These are phyloP conservation scores for Ilyonectria mors-panacis DNA, from an alignment of 2,329 filamentous ascomycete species.

Conservation along the genomic window DNA sequence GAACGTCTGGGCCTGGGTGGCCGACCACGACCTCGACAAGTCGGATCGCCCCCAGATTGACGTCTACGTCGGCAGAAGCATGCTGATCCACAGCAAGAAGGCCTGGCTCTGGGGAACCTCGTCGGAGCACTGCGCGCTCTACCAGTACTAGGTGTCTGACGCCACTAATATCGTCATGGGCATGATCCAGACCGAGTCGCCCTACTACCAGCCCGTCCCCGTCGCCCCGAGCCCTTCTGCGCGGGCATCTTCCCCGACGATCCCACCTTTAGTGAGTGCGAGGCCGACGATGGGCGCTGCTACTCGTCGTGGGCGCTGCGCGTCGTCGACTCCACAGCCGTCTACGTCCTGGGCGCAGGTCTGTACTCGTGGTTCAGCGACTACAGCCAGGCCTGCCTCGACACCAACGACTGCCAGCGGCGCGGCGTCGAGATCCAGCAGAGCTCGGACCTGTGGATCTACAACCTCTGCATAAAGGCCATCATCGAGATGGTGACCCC, in stretches of 20 bases:
- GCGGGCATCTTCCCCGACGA: background rate
- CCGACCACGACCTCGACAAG: slow-evolving; percentile 71
- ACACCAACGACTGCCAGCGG: slow-evolving; percentile 41
- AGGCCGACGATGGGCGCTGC: background rate
- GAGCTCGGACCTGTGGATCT: slow-evolving; percentile 43
- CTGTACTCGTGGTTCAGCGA: background rate
- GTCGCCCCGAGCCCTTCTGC: background rate
- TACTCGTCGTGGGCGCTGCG: background rate
- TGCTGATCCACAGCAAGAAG: slow-evolving; percentile 51
- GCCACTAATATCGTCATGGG: slow-evolving; percentile 64
- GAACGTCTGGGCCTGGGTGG: slow-evolving; percentile 76
- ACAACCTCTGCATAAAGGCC: slow-evolving; percentile 41
- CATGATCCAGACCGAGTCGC: slow-evolving; percentile 60
- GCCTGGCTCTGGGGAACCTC: slow-evolving; percentile 50
- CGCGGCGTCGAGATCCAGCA: slow-evolving; percentile 36
- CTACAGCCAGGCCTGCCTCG: background rate
- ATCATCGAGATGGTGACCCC: slow-evolving; percentile 39
- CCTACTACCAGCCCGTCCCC: slow-evolving; percentile 40
- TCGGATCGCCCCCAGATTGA: background rate
- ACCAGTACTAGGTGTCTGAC: slow-evolving; percentile 64
- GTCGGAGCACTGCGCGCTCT: slow-evolving; percentile 54
- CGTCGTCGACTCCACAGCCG: background rate
- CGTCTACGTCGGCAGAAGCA: slow-evolving; percentile 51
- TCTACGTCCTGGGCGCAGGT: background rate
- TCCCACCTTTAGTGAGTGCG: background rate